phyloP scores from a whole-genome alignment of 2,329 filamentous ascomycete species.

The Allantophomopsis cytisporea region DNA sequence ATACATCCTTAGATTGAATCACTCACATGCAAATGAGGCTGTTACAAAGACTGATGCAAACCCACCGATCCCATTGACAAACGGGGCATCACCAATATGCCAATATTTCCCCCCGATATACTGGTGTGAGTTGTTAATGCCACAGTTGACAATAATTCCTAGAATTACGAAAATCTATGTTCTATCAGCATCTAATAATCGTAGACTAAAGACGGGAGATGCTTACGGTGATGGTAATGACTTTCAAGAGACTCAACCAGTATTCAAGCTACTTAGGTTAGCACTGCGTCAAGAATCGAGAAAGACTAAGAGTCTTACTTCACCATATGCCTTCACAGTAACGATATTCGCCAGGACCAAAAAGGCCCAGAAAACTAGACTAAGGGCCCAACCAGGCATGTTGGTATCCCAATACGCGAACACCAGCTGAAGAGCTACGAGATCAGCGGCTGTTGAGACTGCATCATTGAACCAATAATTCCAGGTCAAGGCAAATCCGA shows the following conservation, averaged over 20 bases:
- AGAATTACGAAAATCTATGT: conserved; percentile 45
- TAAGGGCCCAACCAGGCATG: conserved; percentile 50
- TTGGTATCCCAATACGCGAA: conserved; percentile 47
- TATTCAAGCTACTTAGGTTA: conserved; percentile 30
- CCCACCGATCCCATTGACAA: conserved; percentile 50
- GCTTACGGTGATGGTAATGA: conserved; percentile 32
- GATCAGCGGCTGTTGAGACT: conserved; percentile 42
- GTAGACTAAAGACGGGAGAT: not conserved
- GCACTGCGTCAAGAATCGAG: not conserved
- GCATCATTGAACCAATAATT: conserved; percentile 57
- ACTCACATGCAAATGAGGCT: conserved; percentile 44
- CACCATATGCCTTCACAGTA: conserved; percentile 37
- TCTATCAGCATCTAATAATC: not conserved
- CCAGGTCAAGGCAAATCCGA: conserved; percentile 40
- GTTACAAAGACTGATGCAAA: conserved; percentile 52
- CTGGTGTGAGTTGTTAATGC: conserved; percentile 34
- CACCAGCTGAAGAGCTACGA: conserved; percentile 43
- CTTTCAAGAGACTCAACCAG: conserved; percentile 40
- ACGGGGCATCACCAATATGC: conserved; percentile 44
- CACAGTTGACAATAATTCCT: conserved; percentile 44
- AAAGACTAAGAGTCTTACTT: conserved; percentile 20
- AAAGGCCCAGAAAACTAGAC: conserved; percentile 44
- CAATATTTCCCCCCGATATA: conserved; percentile 48
- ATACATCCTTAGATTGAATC: conserved; percentile 2
- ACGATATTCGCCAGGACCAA: conserved; percentile 37